These are phyloP conservation scores for Acacia acuminata DNA, from an alignment of 306 rosid genomes.

Conservation along the genomic window DNA sequence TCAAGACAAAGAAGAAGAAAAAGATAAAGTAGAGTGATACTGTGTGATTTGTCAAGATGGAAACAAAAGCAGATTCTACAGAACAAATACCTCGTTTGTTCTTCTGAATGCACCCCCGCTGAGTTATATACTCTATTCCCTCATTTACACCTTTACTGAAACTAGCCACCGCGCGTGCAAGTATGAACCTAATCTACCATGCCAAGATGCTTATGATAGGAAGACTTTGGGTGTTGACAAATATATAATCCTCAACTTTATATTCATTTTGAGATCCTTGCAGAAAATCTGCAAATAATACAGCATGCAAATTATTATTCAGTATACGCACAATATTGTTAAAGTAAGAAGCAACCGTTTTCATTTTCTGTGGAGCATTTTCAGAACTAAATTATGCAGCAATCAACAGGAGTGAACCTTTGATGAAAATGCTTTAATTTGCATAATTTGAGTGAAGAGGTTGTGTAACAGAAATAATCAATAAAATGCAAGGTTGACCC, in stretches of 20 bases:
- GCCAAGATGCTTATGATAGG: conserved; percentile 24
- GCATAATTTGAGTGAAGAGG: conserved; percentile 7
- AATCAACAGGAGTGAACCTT: not conserved
- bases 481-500: not conserved
- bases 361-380: too few species aligned
- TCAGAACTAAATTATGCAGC: not conserved
- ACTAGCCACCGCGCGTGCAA: conserved; percentile 14
- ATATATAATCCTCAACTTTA: conserved; percentile 23
- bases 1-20: conserved; percentile 25
- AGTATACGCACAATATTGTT: not conserved
- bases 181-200: conserved; percentile 4
- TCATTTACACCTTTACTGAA: not conserved
- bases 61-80: conserved; percentile 45
- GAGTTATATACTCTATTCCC: not conserved
- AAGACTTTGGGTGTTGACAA: conserved; percentile 26
- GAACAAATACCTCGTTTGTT: conserved; percentile 41
- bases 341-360: not conserved
- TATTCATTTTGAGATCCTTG: not conserved
- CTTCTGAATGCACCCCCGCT: conserved; percentile 36
- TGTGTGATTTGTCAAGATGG: conserved; percentile 33
- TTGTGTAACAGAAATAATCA: not conserved
- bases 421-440: not conserved
- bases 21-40: conserved; percentile 37
- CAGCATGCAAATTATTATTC: not conserved
- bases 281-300: not conserved